Base-by-base conservation (phyloP, 2,329 filamentous ascomycete genomes). In the Drechslerella stenobrocha region DNA sequence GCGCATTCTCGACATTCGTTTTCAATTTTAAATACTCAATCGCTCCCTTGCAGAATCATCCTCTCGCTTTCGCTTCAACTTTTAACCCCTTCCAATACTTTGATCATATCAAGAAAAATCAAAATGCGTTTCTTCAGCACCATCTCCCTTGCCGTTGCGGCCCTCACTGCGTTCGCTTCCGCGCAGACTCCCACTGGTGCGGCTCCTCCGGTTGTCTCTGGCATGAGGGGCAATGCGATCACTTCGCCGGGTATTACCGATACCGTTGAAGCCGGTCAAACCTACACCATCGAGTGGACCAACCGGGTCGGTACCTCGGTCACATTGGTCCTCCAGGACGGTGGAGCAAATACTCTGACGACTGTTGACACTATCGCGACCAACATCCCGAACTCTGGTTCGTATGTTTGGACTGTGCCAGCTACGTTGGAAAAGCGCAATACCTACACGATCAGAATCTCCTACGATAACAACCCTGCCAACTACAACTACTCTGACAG, bases 401-500 rank as follows among this genome's bases (percentile, higher is more conserved):
- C 34, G 8, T 67, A 46, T 55, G 55, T 23, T n/a, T 67, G 63
- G 63, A 26, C 1, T 7, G 55, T 56, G 28, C 63, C 63, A 51
- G 28, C 24, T 13, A 30, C 55, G 13, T 20, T 67, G 15, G 44
- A 45, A 23, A n/a, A 23, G 15, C 26, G 34, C 26, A 32, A 24
- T 23, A 47, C 42, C 24, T 60, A 67, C 22, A 30, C 50, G 13
- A 51, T 67, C 63, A 67, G 55, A 42, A 67, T 67, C 63, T 51
- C 55, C 22, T 60, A 67, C 15, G 55, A 60, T 28, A 40, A 20
- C 20, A 60, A 51, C 55, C 55, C 63, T 34, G 42, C 20, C 34
- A 55, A 60, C 55, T 60, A 15, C 42, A 67, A 67, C 63, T 67
- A 67, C 63, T 67, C 63, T 56, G 63, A 67, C 23, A 40, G 63